Evolutionary conservation across 2,329 filamentous ascomycete genomes (phyloP).

Genomic region (Tolypocladium nubicola): DNA sequence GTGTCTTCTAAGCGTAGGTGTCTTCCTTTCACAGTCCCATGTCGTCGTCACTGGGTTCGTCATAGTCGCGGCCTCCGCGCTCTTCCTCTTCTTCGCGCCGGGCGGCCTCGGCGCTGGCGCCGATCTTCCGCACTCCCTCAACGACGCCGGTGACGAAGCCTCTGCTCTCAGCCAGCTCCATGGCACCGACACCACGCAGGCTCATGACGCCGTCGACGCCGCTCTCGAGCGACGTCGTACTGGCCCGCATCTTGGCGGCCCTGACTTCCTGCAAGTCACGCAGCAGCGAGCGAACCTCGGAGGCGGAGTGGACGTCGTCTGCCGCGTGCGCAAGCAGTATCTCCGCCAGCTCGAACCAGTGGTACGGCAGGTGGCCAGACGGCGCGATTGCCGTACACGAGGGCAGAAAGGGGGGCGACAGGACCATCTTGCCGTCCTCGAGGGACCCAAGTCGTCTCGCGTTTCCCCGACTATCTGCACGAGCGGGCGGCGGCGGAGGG

Average conservation of each 20-base stretch:
- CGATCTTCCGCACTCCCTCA: conserved; percentile 77
- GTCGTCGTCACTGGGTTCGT: conserved; percentile 46
- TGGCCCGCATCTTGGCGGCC: conserved; percentile 77
- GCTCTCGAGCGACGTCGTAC: conserved; percentile 60
- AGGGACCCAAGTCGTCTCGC: conserved; percentile 22
- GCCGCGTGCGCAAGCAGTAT: conserved; percentile 74
- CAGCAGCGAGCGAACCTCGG: conserved; percentile 64
- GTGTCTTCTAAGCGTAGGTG: not conserved
- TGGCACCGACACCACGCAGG: conserved; percentile 68
- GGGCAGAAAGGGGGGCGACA: conserved; percentile 68
- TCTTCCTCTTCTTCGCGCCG: conserved; percentile 69
- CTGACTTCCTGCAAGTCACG: conserved; percentile 79
- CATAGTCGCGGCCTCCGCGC: conserved; percentile 48
- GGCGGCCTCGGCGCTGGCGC: conserved; percentile 67
- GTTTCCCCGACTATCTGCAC: conserved; percentile 35
- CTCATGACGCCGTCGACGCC: conserved; percentile 62
- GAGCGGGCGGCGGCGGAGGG: conserved; percentile 55
- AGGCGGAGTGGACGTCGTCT: conserved; percentile 68
- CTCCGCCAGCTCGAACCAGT: conserved; percentile 89
- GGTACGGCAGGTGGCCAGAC: conserved; percentile 69
- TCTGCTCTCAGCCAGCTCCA: conserved; percentile 84
- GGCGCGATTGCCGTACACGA: conserved; percentile 62
- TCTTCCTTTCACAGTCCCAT: conserved; percentile 29
- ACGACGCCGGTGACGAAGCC: conserved; percentile 78
- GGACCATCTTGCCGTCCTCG: conserved; percentile 17